Evolutionary conservation across 2,329 filamentous ascomycete genomes (phyloP).

Genomic region (Botryotinia narcissicola): DNA sequence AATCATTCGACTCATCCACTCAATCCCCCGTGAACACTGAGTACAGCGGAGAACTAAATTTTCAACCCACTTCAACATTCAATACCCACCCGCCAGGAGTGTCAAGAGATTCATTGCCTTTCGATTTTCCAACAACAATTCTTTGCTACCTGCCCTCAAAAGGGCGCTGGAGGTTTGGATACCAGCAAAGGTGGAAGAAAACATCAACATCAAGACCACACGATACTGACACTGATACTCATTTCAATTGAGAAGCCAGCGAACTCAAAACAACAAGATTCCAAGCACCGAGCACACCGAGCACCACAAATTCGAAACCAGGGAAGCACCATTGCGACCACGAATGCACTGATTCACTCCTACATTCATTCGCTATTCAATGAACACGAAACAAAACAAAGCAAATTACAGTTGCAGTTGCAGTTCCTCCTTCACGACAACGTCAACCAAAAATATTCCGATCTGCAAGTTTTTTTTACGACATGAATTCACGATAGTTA

Average conservation of each 20-base stretch:
- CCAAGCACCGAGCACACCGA: constrained; percentile 6
- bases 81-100: constrained; percentile 16
- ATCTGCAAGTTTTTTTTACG: not conserved
- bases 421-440: not conserved
- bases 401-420: not conserved
- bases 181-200: not conserved
- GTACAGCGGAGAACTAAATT: constrained; percentile 20
- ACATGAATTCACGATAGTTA: constrained; percentile 34
- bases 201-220: not conserved
- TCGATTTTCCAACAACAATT: not conserved
- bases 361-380: not conserved
- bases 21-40: constrained; percentile 13
- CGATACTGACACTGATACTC: not conserved
- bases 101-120: constrained; percentile 1
- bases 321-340: constrained; percentile 7
- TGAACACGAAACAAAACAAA: not conserved
- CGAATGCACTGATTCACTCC: constrained; percentile 14
- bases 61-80: constrained; percentile 17
- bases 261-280: not conserved
- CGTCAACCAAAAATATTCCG: not conserved
- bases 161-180: constrained; percentile 16
- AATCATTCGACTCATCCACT: constrained; percentile 5
- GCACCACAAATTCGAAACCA: constrained; percentile 12
- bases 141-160: constrained; percentile 14
- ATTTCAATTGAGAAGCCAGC: not conserved